phyloP scores from a whole-genome alignment of 805 yeast species.

The Barnettozyma californica region DNA sequence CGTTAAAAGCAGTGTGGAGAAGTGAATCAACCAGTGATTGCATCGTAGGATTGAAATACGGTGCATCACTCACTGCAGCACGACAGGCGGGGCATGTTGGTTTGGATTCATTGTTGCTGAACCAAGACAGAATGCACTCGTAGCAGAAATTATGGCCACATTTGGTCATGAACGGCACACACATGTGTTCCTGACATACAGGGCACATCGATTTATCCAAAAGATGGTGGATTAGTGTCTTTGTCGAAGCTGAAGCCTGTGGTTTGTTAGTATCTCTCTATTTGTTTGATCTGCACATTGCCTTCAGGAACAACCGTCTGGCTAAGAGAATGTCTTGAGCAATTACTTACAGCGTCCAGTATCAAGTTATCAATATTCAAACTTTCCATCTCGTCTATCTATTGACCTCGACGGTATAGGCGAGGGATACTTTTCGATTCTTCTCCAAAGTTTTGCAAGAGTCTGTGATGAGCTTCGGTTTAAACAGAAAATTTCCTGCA shows the following conservation, averaged over 20 bases:
- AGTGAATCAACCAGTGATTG: background rate
- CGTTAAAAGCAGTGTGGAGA: background rate
- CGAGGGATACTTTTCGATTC: background rate
- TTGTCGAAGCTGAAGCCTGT: slow-evolving; percentile 13
- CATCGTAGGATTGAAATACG: slow-evolving; percentile 38
- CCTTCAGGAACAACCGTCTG: background rate
- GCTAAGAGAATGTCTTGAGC: background rate
- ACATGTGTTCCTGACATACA: slow-evolving; percentile 66
- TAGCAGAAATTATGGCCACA: slow-evolving; percentile 81
- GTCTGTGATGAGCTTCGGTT: background rate
- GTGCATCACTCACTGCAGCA: slow-evolving; percentile 39
- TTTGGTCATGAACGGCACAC: slow-evolving; percentile 51
- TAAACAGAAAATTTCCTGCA: background rate
- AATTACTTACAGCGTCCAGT: background rate
- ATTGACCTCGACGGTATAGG: background rate
- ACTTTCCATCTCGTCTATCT: background rate
- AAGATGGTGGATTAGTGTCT: slow-evolving; percentile 16
- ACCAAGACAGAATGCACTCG: slow-evolving; percentile 60
- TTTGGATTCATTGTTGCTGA: slow-evolving; percentile 34
- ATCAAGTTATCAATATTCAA: background rate
- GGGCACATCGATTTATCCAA: slow-evolving; percentile 41
- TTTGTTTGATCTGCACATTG: background rate
- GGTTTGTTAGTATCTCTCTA: background rate
- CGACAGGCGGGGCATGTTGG: slow-evolving; percentile 71
- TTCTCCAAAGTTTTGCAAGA: too few species aligned